Evolutionary conservation across 2,329 filamentous ascomycete species (phyloP).

Genomic region (Leptographium lundbergii): DNA sequence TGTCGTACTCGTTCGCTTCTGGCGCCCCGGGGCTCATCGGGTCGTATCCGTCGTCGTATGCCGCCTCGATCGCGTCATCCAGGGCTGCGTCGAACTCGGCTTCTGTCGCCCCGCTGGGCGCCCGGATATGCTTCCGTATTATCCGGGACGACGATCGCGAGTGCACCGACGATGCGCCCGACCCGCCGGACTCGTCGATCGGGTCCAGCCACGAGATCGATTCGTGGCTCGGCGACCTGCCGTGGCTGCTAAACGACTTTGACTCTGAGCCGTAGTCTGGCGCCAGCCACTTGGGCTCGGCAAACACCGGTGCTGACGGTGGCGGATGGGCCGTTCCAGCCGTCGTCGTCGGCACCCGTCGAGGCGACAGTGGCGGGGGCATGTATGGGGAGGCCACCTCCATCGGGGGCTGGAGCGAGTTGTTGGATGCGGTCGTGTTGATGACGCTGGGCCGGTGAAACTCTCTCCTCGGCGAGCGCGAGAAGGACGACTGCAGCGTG

Average conservation of each 20-base stretch:
- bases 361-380: slow-evolving; percentile 59
- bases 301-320: background rate
- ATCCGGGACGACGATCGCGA: slow-evolving; percentile 63
- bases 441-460: slow-evolving; percentile 16
- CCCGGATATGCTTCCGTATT: slow-evolving; percentile 56
- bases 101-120: slow-evolving; percentile 60
- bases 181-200: slow-evolving; percentile 79
- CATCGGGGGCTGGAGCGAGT: slow-evolving; percentile 29
- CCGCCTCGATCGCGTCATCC: slow-evolving; percentile 90
- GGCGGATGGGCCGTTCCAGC: background rate
- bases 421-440: slow-evolving; percentile 3
- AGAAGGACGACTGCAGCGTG: slow-evolving; percentile 41
- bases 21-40: slow-evolving; percentile 39
- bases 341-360: slow-evolving; percentile 22
- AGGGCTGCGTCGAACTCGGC: slow-evolving; percentile 88
- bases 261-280: background rate
- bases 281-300: background rate
- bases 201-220: slow-evolving; percentile 90
- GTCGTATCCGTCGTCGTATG: slow-evolving; percentile 85
- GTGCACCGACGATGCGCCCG: slow-evolving; percentile 65
- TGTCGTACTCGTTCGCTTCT: slow-evolving; percentile 15
- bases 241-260: slow-evolving; percentile 20
- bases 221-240: slow-evolving; percentile 56
- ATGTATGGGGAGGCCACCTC: slow-evolving; percentile 47
- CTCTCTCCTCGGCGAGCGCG: slow-evolving; percentile 31